Evolutionary conservation across 202 grass and related monocot genomes (phyloP), one percentile per base, ranked within the genome.

Genomic region (Zoysia matrella): DNA sequence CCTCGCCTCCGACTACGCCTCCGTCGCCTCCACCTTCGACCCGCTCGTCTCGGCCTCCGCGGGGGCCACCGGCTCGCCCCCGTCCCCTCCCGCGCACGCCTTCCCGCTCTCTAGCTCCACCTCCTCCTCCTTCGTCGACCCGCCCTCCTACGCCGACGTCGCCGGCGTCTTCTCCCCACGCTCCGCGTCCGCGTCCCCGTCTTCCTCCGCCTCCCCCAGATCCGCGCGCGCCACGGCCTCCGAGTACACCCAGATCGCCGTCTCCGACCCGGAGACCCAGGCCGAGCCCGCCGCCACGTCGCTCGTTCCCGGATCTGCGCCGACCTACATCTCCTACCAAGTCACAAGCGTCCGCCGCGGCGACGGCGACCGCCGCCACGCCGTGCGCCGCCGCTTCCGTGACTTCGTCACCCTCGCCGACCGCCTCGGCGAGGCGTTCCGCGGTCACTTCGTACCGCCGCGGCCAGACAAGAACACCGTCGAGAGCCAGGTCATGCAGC

Each of bases 401-500:
- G 96, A 98, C 84, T 92, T 98, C 45, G 91, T 98, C 42, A 98
- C 92, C 8, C 96, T 98, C 15, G 87, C 96, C 11, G 91, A 98
- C 84, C 89, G 96, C 39, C 87, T 99, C 22, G 85, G 91, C 11
- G 96, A 99, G 83, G 81, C 88, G 13, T 94, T 90, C 81, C 91
- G 96, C 2, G 96, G 92, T 4, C 63, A 91, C 52, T 99, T 95
- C 76, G 87, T 99, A 69, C 96, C 92, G 15, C 90, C 90, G 60
- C 88, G 96, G 7, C 96, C 93, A 1, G 96, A 99, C 81, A 99
- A 99, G 91, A 93, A 87, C 80, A 92, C 92, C 6, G 89, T 99
- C 16, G 96, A 98, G 84, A 91, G 91, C 74, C 96, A 93, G 91
- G 96, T 99, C 85, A 99, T 99, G 96, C 93, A 95, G 83, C 89